These are phyloP conservation scores for Penicillium paneum DNA, from an alignment of 2,329 filamentous ascomycete genomes.

Conservation along the genomic window DNA sequence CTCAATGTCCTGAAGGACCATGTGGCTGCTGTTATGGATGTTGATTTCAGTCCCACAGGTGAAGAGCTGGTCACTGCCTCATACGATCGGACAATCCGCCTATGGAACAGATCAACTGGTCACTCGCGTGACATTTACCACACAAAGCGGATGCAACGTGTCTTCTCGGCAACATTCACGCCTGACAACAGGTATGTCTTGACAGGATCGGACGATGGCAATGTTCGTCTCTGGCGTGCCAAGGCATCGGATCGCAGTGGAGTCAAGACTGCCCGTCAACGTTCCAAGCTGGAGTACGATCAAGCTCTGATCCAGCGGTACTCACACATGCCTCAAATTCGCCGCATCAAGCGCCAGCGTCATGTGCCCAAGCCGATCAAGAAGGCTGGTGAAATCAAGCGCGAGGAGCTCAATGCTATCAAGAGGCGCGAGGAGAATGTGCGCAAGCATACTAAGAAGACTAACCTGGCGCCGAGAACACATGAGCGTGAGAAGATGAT, in stretches of 20 bases:
- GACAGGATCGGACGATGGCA: slow-evolving; percentile 90
- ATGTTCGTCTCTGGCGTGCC: slow-evolving; percentile 83
- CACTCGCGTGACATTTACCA: slow-evolving; percentile 93
- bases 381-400: slow-evolving; percentile 94
- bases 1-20: slow-evolving; percentile 88
- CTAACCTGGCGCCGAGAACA: slow-evolving; percentile 63
- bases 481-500: slow-evolving; percentile 93
- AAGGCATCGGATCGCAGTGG: slow-evolving; percentile 79
- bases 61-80: slow-evolving; percentile 88
- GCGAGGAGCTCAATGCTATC: slow-evolving; percentile 78
- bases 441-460: slow-evolving; percentile 83
- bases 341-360: slow-evolving; percentile 82
- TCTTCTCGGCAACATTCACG: slow-evolving; percentile 80
- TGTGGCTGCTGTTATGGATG: slow-evolving; percentile 90
- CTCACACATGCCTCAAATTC: slow-evolving; percentile 93
- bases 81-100: slow-evolving; percentile 80
- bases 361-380: slow-evolving; percentile 91
- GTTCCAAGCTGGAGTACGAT: slow-evolving; percentile 89
- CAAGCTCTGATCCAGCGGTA: slow-evolving; percentile 78
- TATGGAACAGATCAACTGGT: slow-evolving; percentile 77
- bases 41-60: slow-evolving; percentile 91
- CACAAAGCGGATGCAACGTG: slow-evolving; percentile 95
- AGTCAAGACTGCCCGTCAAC: slow-evolving; percentile 78
- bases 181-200: slow-evolving; percentile 87
- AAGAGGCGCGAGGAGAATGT: slow-evolving; percentile 94